Base-by-base conservation (phyloP, 192 early-diverging fungal genomes). In the Coemansia sp. region DNA sequence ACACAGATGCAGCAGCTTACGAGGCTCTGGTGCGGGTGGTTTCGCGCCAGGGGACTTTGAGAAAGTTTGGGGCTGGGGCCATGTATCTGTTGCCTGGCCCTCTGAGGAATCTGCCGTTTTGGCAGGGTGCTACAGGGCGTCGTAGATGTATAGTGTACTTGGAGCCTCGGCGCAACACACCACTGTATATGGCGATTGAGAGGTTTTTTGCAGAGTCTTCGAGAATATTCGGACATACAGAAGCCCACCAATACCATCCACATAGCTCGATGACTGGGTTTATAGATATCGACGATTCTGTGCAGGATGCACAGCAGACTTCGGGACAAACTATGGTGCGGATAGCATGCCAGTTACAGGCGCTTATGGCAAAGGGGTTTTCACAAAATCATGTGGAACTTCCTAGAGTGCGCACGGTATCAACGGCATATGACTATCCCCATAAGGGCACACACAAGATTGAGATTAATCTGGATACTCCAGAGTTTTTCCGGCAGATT, bases 191-290 rank as follows among this genome's bases (percentile, higher is more conserved):
- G 36, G 70, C 62, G 2, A 58, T 73, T 14, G 63, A 66, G 46
- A 49, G 32, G 45, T 73, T 73, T 22, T 58, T 73, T 24, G 27
- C 46, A 1, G 43, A 9, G 18, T 65, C 70, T 1, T 45, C 44
- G 2, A 34, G 22, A 13, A 40, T 27, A 17, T 45, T 58, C 14
- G 70, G 70, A 5, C 54, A 30, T 6, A 73, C 58, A 2, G 70
- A 73, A 43, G 70, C 70, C 0, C 63, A 65, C 50, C 53, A 58
- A 63, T 73, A 73, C 46, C 70, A 73, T 14, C 70, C 70, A 25
- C 70, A 73, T 9, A 58, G 57, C 58, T 73, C 70, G 17, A 66
- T 73, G 63, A 73, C 70, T 2, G 70, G 70, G n/a, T 73, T 73
- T 19, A 73, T 73, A 7, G 70, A 73, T 18, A 14, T 73, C 5